Evolutionary conservation across 805 yeast genomes (phyloP).

Genomic region (Yarrowia keelungensis): DNA sequence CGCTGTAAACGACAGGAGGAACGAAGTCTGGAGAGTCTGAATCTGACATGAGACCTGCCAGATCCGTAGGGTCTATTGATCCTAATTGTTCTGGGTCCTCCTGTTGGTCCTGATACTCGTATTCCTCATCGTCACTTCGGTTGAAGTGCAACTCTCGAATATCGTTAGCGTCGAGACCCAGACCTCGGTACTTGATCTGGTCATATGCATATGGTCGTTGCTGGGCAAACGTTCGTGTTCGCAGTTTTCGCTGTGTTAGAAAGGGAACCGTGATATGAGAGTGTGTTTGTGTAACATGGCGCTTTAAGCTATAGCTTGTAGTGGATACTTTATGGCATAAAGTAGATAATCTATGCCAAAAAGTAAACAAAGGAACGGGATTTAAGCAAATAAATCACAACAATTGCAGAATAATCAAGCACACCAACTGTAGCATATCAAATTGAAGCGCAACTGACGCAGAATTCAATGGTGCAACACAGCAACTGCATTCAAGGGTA

Average conservation of each 20-base stretch:
- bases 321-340: too few species aligned
- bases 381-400: too few species aligned
- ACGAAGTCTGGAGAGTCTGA: conserved; percentile 7
- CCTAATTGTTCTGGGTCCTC: conserved; percentile 10
- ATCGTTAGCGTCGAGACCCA: conserved; percentile 18
- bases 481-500: too few species aligned
- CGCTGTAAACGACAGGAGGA: neutral
- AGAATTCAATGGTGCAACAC: too few species aligned
- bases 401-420: too few species aligned
- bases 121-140: conserved; percentile 23
- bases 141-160: conserved; percentile 15
- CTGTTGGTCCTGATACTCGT: conserved; percentile 34
- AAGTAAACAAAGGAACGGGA: too few species aligned
- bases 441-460: too few species aligned
- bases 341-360: too few species aligned
- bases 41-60: conserved; percentile 22
- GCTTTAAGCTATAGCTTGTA: too few species aligned
- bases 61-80: neutral
- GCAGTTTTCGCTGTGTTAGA: conserved; percentile 25
- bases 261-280: too few species aligned
- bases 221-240: conserved; percentile 23
- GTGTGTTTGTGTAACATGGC: too few species aligned
- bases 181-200: conserved; percentile 2
- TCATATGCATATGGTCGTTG: conserved; percentile 29
- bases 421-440: too few species aligned